Conservation (phyloP, 202 grass and related monocot species). For the Sporobolus alterniflorus region DNA sequence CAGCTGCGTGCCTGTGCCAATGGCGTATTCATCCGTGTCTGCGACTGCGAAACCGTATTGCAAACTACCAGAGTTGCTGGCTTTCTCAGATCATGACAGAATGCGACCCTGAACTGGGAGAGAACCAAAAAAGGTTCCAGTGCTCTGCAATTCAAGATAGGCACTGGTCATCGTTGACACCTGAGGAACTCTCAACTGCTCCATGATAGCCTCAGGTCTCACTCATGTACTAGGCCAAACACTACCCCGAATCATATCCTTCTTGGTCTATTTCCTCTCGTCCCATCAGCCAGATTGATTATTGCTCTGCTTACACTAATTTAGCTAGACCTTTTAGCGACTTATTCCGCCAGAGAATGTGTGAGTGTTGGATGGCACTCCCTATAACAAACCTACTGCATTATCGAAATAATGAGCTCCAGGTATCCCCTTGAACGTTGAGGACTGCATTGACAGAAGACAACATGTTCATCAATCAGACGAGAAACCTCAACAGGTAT, state of each 20-base stretch:
- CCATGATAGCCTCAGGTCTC: neutral
- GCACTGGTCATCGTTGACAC: conserved; percentile 24
- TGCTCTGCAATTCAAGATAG: neutral
- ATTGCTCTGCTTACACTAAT: neutral
- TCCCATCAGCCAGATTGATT: neutral
- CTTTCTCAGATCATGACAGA: neutral
- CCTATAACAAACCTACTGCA: neutral
- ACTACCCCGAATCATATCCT: neutral
- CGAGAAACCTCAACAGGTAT: neutral
- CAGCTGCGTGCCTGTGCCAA: no score
- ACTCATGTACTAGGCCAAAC: neutral
- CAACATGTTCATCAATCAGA: neutral
- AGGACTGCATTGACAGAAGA: neutral
- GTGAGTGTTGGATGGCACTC: neutral
- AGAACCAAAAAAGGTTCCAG: neutral
- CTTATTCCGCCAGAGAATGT: neutral
- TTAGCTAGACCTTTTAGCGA: neutral
- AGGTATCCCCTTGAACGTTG: neutral
- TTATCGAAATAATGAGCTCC: neutral
- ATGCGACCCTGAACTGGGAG: neutral
- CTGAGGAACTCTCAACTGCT: conserved; percentile 10
- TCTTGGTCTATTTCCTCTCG: neutral
- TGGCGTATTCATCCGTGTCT: no score
- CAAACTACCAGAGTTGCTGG: neutral
- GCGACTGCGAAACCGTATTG: no score